Evolutionary conservation across 768 basidiomycete genomes (phyloP).

Genomic region (Mycena albidolilacea): DNA sequence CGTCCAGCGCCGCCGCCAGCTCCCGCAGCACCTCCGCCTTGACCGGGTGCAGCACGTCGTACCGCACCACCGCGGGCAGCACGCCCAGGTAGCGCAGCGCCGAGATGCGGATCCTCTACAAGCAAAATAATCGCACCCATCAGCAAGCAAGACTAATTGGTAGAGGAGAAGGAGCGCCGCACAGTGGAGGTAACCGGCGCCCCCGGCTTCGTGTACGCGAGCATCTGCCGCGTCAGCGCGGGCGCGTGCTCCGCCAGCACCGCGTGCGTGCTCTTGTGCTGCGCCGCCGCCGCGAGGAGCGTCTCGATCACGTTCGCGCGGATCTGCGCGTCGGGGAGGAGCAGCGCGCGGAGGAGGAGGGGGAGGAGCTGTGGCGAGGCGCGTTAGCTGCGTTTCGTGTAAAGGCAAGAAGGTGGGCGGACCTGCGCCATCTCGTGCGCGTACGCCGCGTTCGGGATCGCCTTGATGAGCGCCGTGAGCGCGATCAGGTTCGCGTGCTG

Average conservation of each 20-base stretch:
- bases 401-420: not conserved
- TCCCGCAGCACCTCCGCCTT: conserved; percentile 82
- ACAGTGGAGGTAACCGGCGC: conserved; percentile 52
- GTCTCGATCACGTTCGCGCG: conserved; percentile 87
- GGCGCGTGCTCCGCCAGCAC: conserved; percentile 78
- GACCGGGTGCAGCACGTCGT: conserved; percentile 86
- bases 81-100: conserved; percentile 83
- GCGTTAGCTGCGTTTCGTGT: too few relatives aligned
- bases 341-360: conserved; percentile 87
- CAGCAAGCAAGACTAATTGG: too few relatives aligned
- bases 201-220: conserved; percentile 63
- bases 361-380: conserved; percentile 81
- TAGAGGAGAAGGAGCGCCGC: conserved; percentile 39
- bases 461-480: conserved; percentile 83
- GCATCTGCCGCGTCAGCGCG: conserved; percentile 78
- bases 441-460: conserved; percentile 84
- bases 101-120: conserved; percentile 80
- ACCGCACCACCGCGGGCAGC: conserved; percentile 84
- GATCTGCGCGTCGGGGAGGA: conserved; percentile 80
- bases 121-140: not conserved
- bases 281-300: conserved; percentile 74
- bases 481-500: conserved; percentile 87
- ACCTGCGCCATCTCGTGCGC: conserved; percentile 71
- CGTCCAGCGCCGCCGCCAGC: conserved; percentile 85
- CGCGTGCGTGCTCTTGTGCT: conserved; percentile 51